phyloP scores from a whole-genome alignment of 179 eudicot species.

The Sideroxylon spinosum region DNA sequence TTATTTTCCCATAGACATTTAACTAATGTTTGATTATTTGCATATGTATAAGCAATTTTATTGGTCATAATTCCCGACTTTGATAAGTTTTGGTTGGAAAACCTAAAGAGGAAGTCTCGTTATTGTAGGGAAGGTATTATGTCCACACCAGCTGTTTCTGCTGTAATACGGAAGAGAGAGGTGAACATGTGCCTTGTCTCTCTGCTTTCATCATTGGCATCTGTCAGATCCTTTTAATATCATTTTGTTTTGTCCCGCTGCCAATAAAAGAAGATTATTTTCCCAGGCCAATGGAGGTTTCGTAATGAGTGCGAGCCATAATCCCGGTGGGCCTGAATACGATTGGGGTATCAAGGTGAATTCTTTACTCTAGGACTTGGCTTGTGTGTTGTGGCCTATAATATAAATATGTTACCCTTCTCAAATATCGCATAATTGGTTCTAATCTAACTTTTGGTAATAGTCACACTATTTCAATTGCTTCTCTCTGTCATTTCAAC shows the following conservation, averaged over 20 bases:
- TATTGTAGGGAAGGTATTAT: conserved; percentile 78
- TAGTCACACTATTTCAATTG: background rate
- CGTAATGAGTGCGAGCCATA: conserved; percentile 98
- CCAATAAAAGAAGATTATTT: conserved; percentile 11
- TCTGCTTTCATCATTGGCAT: background rate
- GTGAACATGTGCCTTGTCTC: conserved; percentile 30
- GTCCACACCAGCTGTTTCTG: conserved; percentile 99
- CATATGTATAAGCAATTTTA: background rate
- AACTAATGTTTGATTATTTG: background rate
- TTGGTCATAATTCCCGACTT: background rate
- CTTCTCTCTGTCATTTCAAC: conserved; percentile 1
- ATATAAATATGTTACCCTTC: background rate
- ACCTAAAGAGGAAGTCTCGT: conserved; percentile 19
- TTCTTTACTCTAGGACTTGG: conserved; percentile 7
- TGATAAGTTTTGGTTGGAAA: background rate
- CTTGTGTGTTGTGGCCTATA: background rate
- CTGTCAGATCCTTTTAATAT: background rate
- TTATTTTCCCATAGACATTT: background rate
- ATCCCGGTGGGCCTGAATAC: conserved; percentile 97
- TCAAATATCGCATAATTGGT: background rate
- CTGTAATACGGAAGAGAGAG: conserved; percentile 91
- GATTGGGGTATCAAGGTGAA: conserved; percentile 99
- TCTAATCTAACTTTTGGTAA: background rate
- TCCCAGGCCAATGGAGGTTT: conserved; percentile 96
- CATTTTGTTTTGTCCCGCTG: background rate